phyloP scores from a whole-genome alignment of 441 rosid genomes.

The Eruca vesicaria region DNA sequence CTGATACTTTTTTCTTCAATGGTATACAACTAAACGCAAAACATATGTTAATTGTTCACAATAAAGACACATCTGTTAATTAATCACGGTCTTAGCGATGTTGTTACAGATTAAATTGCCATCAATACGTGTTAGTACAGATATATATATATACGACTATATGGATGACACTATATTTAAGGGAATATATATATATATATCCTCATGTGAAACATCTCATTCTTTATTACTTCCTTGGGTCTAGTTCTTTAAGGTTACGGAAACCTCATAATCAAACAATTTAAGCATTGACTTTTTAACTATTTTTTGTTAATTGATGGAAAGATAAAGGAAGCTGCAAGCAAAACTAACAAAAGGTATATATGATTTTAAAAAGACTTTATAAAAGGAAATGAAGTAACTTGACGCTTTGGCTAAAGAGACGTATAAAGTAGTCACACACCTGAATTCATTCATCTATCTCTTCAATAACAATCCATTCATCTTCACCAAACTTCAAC shows the following conservation, averaged over 20 bases:
- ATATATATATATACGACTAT: too few relatives aligned
- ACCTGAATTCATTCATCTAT: conserved; percentile 14
- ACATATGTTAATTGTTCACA: not conserved
- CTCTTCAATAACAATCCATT: conserved; percentile 8
- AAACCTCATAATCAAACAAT: not conserved
- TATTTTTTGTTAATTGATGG: not conserved
- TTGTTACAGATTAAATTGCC: not conserved
- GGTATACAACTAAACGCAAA: not conserved
- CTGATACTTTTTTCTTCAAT: not conserved
- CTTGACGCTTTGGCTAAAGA: conserved; percentile 39
- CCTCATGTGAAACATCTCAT: not conserved
- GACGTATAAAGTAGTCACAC: conserved; percentile 24
- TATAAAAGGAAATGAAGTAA: conserved; percentile 26
- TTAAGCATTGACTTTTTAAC: conserved; percentile 25
- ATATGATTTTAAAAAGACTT: not conserved
- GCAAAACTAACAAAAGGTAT: conserved; percentile 12
- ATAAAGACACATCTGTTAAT: not conserved
- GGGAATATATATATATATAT: not conserved
- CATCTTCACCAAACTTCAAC: conserved; percentile 13
- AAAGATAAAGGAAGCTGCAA: conserved; percentile 32
- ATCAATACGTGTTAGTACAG: not conserved
- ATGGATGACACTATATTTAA: too few relatives aligned
- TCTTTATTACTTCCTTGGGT: not conserved
- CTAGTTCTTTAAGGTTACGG: not conserved
- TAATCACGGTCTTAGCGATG: not conserved